Evolutionary conservation across 495 filamentous ascomycete genomes (phyloP).

Genomic region (Hypoxylon fuscum): DNA sequence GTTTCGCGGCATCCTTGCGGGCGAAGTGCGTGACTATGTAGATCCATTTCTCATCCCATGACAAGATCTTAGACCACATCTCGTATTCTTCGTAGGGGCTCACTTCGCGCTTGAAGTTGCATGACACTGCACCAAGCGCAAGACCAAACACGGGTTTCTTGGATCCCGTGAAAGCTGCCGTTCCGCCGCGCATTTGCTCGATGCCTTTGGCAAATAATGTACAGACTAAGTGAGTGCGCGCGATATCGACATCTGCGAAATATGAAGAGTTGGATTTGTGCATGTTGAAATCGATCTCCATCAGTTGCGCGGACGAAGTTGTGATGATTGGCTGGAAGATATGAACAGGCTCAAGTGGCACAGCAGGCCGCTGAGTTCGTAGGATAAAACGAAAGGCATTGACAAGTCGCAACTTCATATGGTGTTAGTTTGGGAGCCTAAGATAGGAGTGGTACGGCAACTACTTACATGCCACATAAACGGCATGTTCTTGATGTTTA

Average conservation of each 20-base stretch:
- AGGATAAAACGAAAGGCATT: slow-evolving; percentile 46
- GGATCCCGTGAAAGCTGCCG: slow-evolving; percentile 53
- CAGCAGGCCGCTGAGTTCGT: slow-evolving; percentile 39
- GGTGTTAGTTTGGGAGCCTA: slow-evolving; percentile 4
- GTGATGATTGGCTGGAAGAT: slow-evolving; percentile 48
- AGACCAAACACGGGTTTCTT: slow-evolving; percentile 54
- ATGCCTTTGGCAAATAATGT: slow-evolving; percentile 68
- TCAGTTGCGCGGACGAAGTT: slow-evolving; percentile 42
- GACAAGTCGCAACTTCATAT: slow-evolving; percentile 32
- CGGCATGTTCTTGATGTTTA: slow-evolving; percentile 39
- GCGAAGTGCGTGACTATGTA: slow-evolving; percentile 80
- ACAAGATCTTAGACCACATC: slow-evolving; percentile 70
- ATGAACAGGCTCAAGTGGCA: slow-evolving; percentile 35
- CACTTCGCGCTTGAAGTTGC: slow-evolving; percentile 74
- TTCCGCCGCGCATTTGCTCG: slow-evolving; percentile 51
- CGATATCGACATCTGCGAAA: slow-evolving; percentile 76
- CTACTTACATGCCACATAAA: slow-evolving; percentile 41
- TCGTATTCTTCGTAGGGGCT: slow-evolving; percentile 72
- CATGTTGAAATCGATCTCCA: slow-evolving; percentile 50
- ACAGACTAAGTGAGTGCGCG: slow-evolving; percentile 69
- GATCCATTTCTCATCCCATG: slow-evolving; percentile 88
- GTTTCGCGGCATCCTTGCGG: slow-evolving; percentile 63
- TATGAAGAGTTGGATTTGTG: slow-evolving; percentile 76
- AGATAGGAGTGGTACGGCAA: not conserved
- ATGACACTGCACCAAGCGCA: slow-evolving; percentile 69